Evolutionary conservation across 352 stramenopile species (phyloP).

Genomic region (Pythium apleroticum): DNA sequence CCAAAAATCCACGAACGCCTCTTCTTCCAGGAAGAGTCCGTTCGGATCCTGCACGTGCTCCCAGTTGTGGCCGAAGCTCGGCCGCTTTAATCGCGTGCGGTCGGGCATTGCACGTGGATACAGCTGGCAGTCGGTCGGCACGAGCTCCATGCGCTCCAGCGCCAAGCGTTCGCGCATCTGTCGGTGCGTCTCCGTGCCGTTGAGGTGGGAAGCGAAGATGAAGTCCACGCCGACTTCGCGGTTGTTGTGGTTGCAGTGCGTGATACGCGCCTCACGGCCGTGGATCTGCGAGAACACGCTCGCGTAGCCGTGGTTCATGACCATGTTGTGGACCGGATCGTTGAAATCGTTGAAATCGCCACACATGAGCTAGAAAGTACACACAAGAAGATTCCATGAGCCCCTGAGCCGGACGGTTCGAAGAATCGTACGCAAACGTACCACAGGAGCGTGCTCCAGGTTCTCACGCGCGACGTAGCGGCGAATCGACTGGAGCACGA

Average conservation of each 20-base stretch:
- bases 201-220: conserved; percentile 69
- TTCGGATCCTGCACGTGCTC: conserved; percentile 39
- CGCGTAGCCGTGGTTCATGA: conserved; percentile 68
- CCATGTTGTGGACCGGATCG: conserved; percentile 74
- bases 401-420: neutral
- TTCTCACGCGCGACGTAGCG: conserved; percentile 64
- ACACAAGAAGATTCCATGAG: neutral
- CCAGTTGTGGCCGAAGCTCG: conserved; percentile 78
- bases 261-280: conserved; percentile 79
- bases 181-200: conserved; percentile 14
- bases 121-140: conserved; percentile 57
- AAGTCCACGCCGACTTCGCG: conserved; percentile 85
- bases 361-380: conserved; percentile 45
- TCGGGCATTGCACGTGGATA: conserved; percentile 65
- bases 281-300: conserved; percentile 77
- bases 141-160: conserved; percentile 44
- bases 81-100: conserved; percentile 66
- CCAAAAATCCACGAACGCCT: conserved; percentile 79
- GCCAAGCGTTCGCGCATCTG: conserved; percentile 3
- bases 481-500: conserved; percentile 66
- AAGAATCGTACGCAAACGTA: conserved; percentile 22
- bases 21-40: conserved; percentile 42
- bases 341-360: conserved; percentile 89
- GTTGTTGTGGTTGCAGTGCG: conserved; percentile 90
- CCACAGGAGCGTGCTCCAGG: conserved; percentile 68